A percentile compares a stretch with the other conserved stretches of the same genome.
These are phyloP conservation scores for Neospora caninum DNA, from an alignment of 169 alveolate genomes.

Conservation along the genomic window DNA sequence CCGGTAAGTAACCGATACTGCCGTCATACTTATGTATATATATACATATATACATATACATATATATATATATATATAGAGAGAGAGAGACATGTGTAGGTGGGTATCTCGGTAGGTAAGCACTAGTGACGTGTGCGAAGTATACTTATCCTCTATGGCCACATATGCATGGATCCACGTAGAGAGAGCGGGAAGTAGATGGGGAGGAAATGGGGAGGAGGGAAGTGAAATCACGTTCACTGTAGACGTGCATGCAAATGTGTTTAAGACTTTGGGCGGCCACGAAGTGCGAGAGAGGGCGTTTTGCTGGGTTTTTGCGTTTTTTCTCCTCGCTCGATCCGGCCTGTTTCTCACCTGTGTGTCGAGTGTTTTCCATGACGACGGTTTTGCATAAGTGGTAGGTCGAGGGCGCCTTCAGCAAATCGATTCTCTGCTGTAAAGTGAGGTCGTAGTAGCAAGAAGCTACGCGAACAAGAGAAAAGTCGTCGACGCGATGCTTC, in stretches of 20 bases:
- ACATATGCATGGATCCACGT: too few relatives aligned
- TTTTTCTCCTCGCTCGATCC: neutral
- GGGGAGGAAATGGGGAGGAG: too few relatives aligned
- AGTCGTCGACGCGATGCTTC: neutral
- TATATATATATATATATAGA: neutral
- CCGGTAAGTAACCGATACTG: neutral
- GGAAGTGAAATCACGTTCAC: too few relatives aligned
- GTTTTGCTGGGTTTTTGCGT: too few relatives aligned
- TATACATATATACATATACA: neutral
- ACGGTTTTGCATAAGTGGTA: slow-evolving; percentile 57
- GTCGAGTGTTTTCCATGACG: slow-evolving; percentile 49
- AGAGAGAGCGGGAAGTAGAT: too few relatives aligned
- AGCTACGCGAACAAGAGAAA: neutral
- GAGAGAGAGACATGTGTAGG: neutral
- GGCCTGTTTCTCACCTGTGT: slow-evolving; percentile 28
- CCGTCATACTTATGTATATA: neutral
- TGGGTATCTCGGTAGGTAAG: neutral
- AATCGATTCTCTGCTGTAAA: neutral
- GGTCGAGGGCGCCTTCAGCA: slow-evolving; percentile 29
- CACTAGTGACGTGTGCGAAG: too few relatives aligned
- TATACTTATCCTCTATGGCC: too few relatives aligned
- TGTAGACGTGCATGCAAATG: neutral
- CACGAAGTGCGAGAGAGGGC: neutral
- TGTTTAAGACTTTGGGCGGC: neutral
- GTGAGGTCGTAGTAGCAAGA: slow-evolving; percentile 1